phyloP scores from a whole-genome alignment of 306 rosid genomes.

The Biancaea sappan region DNA sequence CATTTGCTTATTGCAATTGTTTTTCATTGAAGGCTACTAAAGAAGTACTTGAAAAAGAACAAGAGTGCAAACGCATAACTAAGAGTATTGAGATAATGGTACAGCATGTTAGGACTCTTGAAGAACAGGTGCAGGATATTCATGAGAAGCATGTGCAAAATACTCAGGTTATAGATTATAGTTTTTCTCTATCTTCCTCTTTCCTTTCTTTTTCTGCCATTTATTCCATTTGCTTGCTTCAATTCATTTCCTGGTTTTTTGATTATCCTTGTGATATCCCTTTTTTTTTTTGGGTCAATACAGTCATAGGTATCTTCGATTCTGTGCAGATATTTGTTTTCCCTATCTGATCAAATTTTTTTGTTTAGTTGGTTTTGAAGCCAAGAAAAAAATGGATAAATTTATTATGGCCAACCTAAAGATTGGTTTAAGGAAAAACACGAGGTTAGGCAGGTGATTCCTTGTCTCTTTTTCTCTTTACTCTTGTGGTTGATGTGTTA shows the following conservation, averaged over 20 bases:
- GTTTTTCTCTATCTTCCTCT: conserved; percentile 11
- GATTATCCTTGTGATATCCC: not conserved
- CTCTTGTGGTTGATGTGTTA: too few relatives aligned
- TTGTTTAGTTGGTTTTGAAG: not conserved
- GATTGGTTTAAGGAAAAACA: too few relatives aligned
- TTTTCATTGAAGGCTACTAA: conserved; percentile 61
- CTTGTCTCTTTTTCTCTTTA: too few relatives aligned
- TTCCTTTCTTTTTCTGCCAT: not conserved
- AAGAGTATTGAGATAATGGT: conserved; percentile 50
- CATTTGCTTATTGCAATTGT: conserved; percentile 26
- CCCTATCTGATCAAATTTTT: not conserved
- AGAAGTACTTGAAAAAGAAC: conserved; percentile 57
- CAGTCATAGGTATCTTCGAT: too few relatives aligned
- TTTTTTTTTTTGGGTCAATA: too few relatives aligned
- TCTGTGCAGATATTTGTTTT: not conserved
- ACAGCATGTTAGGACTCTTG: conserved; percentile 46
- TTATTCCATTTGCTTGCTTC: conserved; percentile 14
- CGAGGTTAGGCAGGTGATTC: too few relatives aligned
- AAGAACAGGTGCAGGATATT: conserved; percentile 66
- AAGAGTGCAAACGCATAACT: conserved; percentile 51
- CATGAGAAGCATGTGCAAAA: conserved; percentile 64
- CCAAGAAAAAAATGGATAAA: not conserved
- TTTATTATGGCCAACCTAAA: too few relatives aligned
- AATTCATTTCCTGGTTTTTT: not conserved
- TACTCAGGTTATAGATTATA: conserved; percentile 63